A percentile compares a stretch with the other conserved stretches of the same genome.
Conservation (phyloP, 163 green algal genomes). For the Scenedesmus sp. region DNA sequence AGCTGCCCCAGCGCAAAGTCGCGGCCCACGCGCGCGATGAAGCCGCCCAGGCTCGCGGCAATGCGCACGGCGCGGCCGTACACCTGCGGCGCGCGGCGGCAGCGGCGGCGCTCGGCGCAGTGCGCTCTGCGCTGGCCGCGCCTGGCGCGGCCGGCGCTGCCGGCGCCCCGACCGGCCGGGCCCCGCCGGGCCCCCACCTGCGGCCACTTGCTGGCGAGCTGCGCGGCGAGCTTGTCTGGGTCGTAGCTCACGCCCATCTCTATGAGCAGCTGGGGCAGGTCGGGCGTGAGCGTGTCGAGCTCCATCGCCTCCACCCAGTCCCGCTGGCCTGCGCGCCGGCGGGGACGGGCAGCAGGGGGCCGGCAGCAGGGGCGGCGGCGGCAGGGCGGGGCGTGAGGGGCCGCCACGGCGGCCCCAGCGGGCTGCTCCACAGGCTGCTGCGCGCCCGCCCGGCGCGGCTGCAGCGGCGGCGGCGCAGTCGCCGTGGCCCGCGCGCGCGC, state of each 20-base stretch:
- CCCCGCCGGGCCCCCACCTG: too few relatives aligned
- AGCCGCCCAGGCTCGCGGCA: conserved; percentile 69
- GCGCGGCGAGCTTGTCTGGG: conserved; percentile 71
- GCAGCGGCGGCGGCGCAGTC: background rate
- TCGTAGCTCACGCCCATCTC: conserved; percentile 89
- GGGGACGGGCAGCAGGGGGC: background rate
- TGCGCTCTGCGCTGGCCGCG: too few relatives aligned
- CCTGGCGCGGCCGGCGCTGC: too few relatives aligned
- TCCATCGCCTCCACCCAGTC: conserved; percentile 81
- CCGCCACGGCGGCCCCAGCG: too few relatives aligned
- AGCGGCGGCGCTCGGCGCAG: background rate
- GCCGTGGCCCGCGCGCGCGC: conserved; percentile 56
- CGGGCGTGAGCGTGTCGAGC: conserved; percentile 70
- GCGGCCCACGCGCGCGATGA: conserved; percentile 65
- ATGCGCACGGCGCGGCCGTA: conserved; percentile 64
- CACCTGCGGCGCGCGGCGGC: conserved; percentile 18
- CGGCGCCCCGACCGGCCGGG: too few relatives aligned
- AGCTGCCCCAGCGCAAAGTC: conserved; percentile 77
- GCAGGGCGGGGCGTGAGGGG: too few relatives aligned
- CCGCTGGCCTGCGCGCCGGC: background rate
- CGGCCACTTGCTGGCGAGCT: conserved; percentile 61
- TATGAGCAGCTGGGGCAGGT: conserved; percentile 75
- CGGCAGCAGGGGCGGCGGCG: background rate
- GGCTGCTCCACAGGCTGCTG: too few relatives aligned
- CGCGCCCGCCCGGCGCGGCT: too few relatives aligned